A percentile compares a stretch with the other conserved stretches of the same genome.
Evolutionary conservation across 805 yeast genomes (phyloP).

Genomic region (Nakazawaea pomicola): DNA sequence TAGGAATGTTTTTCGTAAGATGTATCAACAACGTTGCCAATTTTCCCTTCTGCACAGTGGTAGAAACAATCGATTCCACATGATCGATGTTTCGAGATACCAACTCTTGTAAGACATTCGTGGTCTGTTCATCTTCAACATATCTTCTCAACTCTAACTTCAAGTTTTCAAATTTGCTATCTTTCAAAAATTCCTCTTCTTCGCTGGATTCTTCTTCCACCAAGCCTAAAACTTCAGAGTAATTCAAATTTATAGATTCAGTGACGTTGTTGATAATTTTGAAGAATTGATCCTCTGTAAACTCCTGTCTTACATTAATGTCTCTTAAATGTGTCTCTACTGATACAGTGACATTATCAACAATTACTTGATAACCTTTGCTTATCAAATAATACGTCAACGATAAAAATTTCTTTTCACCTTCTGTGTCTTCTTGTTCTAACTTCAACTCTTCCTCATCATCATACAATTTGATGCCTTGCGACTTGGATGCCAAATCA

Average conservation of each 20-base stretch:
- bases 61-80: conserved; percentile 9
- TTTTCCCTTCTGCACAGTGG: conserved; percentile 23
- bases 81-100: conserved; percentile 18
- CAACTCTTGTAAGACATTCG: conserved; percentile 29
- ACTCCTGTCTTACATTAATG: conserved; percentile 68
- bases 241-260: conserved; percentile 20
- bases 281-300: conserved; percentile 59
- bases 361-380: conserved; percentile 69
- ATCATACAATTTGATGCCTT: conserved; percentile 25
- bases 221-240: conserved; percentile 11
- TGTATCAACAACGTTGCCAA: conserved; percentile 71
- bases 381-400: conserved; percentile 93
- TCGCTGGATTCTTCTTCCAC: conserved; percentile 13
- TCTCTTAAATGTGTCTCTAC: conserved; percentile 59
- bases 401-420: conserved; percentile 80
- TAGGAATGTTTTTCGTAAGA: conserved; percentile 48
- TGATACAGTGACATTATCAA: conserved; percentile 44
- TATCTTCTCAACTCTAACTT: conserved; percentile 26
- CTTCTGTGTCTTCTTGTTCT: conserved; percentile 22
- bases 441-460: conserved; percentile 15
- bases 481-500: conserved; percentile 50
- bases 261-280: conserved; percentile 33
- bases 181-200: conserved; percentile 15
- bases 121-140: conserved; percentile 21
- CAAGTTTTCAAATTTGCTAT: conserved; percentile 24